These are phyloP conservation scores for Neurospora sp. DNA, from an alignment of 495 filamentous ascomycete species.

Conservation along the genomic window DNA sequence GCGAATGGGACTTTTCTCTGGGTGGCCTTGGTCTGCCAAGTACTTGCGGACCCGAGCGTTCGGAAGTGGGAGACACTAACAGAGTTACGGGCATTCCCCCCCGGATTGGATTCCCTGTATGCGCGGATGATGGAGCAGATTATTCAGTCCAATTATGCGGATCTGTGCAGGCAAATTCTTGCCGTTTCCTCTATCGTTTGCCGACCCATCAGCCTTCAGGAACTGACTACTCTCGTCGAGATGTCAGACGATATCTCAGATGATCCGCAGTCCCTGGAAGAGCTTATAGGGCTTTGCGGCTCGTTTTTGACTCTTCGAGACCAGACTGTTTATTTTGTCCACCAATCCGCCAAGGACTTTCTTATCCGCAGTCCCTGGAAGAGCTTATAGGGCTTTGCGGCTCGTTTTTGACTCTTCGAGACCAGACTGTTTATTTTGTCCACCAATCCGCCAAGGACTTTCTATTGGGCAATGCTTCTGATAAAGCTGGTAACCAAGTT, in stretches of 20 bases:
- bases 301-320: slow-evolving; percentile 16
- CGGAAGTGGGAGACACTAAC: no score
- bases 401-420: slow-evolving; percentile 16
- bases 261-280: neutral
- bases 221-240: slow-evolving; percentile 8
- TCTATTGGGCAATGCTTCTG: no score
- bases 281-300: slow-evolving; percentile 14
- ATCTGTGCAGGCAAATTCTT: slow-evolving; percentile 13
- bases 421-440: no score
- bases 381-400: slow-evolving; percentile 14
- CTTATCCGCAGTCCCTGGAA: neutral
- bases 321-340: no score
- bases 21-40: no score
- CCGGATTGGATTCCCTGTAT: slow-evolving; percentile 12
- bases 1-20: no score
- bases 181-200: neutral
- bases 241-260: neutral
- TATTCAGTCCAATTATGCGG: no score
- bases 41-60: no score
- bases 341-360: no score
- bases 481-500: no score
- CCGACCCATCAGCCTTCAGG: slow-evolving; percentile 12
- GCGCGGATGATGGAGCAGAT: neutral
- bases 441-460: no score
- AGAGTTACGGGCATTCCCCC: no score